Evolutionary conservation across 768 basidiomycete species (phyloP), one percentile per base, ranked within the genome.

Genomic region (Hemileccinum rubropunctum): DNA sequence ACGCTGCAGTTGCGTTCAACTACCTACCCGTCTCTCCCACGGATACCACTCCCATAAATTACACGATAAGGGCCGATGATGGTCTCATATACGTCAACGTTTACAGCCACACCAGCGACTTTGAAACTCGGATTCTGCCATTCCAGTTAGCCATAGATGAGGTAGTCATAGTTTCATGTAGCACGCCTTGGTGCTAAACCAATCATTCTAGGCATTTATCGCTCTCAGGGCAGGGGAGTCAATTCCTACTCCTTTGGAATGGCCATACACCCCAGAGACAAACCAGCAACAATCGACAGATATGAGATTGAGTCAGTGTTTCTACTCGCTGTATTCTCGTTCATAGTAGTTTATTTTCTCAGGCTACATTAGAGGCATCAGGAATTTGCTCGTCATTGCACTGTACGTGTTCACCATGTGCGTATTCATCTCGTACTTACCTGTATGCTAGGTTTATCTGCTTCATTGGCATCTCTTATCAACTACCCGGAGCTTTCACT

Each of bases 121-220:
- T 84, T 55, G 86, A 90, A 64, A 70, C 70, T 46, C 70, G 83
- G 40, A 74, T 88, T 27, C 61, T 91, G 15, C 89, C 89, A 1
- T 55, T 91, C 18, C 89, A 91, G 54, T 84, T 88, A 77, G 84
- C 87, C 10, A 71, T 91, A 32, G 89, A 91, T 57, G 73, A 79
- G 62, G 87, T 84, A 52, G n/a, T 6, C 38, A 34, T 51, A 35
- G 6, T 33, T 34, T 12, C 34, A 20, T 21, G 14, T 30, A 0
- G 6, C 27, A n/a, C 34, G 1, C 4, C 10, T 37, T 23, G 28
- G 3, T 13, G 14, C 18, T 59, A 21, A 58, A 30, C 1, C 5
- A 3, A 32, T 35, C 17, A 15, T 27, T 26, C 48, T 42, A 88
- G 88, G 84, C 86, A 13, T 80, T 91, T 55, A 84, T 91, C 20